A percentile compares a stretch with the other conserved stretches of the same genome.
Evolutionary conservation across 805 yeast species (phyloP).

Genomic region (Metschnikowia koreensis): DNA sequence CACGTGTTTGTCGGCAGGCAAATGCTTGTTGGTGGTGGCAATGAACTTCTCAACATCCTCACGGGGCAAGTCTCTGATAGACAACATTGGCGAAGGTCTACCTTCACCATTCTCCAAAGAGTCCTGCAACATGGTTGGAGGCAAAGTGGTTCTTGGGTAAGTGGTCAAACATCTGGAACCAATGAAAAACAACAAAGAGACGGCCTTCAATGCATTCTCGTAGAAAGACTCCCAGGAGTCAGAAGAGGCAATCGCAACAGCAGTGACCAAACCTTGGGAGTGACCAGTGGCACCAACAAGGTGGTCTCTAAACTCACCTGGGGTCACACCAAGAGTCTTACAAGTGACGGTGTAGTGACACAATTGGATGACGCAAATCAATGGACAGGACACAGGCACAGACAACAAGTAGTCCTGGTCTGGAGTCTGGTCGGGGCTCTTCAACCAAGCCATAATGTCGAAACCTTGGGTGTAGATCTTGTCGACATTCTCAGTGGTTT

Average conservation of each 20-base stretch:
- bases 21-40: slow-evolving; percentile 85
- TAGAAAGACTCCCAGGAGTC: slow-evolving; percentile 84
- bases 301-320: slow-evolving; percentile 77
- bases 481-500: slow-evolving; percentile 71
- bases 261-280: slow-evolving; percentile 89
- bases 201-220: slow-evolving; percentile 69
- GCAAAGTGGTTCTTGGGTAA: slow-evolving; percentile 90
- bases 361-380: slow-evolving; percentile 92
- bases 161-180: slow-evolving; percentile 89
- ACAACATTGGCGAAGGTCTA: slow-evolving; percentile 94
- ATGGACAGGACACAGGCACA: slow-evolving; percentile 95
- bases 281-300: slow-evolving; percentile 83
- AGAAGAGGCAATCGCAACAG: slow-evolving; percentile 81
- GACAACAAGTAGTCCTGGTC: slow-evolving; percentile 82
- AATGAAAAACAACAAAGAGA: slow-evolving; percentile 83
- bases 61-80: slow-evolving; percentile 81
- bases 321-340: slow-evolving; percentile 77
- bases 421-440: slow-evolving; percentile 82
- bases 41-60: slow-evolving; percentile 78
- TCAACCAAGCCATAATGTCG: slow-evolving; percentile 84
- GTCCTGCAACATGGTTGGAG: slow-evolving; percentile 91
- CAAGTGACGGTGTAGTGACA: slow-evolving; percentile 90
- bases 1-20: slow-evolving; percentile 88
- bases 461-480: slow-evolving; percentile 93
- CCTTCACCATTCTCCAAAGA: slow-evolving; percentile 94